Evolutionary conservation across 768 basidiomycete genomes (phyloP).

Genomic region (Chalciporus sphaerocephalus): DNA sequence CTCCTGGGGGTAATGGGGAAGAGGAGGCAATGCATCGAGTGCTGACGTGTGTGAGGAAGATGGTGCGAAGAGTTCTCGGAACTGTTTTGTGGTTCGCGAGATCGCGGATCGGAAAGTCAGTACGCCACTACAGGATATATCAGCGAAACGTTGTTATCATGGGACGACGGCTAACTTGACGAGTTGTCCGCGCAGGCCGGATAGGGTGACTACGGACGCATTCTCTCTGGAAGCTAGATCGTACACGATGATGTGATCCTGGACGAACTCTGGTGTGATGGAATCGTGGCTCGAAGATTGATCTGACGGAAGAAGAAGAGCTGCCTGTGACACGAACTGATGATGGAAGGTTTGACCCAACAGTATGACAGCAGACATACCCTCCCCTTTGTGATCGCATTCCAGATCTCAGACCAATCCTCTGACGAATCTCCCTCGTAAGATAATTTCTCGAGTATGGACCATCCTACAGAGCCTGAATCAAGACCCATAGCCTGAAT

Average conservation of each 20-base stretch:
- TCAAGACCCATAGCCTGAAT: constrained; percentile 67
- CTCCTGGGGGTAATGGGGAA: constrained; percentile 39
- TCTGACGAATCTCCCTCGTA: constrained; percentile 44
- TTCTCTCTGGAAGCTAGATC: constrained; percentile 45
- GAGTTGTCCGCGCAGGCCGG: constrained; percentile 74
- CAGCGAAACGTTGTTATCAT: constrained; percentile 31
- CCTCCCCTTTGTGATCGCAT: constrained; percentile 58
- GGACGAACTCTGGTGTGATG: constrained; percentile 70
- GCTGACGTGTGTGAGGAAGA: constrained; percentile 35
- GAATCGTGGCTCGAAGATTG: constrained; percentile 46
- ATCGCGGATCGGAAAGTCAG: constrained; percentile 45
- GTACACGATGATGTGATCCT: constrained; percentile 76
- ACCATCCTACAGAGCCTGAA: constrained; percentile 64
- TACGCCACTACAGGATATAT: constrained; percentile 27
- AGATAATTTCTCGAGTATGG: constrained; percentile 68
- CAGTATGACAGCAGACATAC: constrained; percentile 36
- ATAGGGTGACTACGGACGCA: constrained; percentile 67
- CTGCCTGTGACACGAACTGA: constrained; percentile 48
- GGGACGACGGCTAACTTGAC: constrained; percentile 46
- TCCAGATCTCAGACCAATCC: constrained; percentile 74
- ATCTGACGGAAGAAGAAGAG: constrained; percentile 74
- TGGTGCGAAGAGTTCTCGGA: constrained; percentile 33
- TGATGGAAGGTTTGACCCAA: background rate
- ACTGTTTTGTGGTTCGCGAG: constrained; percentile 38
- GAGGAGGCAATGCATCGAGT: constrained; percentile 49